Conservation (phyloP, 352 stramenopile species). For the Peronospora destructor region DNA sequence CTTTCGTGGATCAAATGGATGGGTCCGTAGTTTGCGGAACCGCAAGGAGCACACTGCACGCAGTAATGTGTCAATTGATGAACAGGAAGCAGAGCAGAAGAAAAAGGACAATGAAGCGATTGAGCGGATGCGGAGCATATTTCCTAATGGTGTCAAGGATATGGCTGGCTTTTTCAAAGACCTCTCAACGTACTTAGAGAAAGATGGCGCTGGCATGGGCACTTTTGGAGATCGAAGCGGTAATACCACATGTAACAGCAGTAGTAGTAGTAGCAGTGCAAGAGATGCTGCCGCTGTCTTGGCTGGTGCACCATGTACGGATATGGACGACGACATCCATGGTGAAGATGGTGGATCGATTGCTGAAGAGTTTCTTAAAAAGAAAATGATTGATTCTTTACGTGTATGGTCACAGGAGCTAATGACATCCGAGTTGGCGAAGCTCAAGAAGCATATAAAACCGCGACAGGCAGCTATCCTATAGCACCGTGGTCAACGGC, state of each 20-base stretch:
- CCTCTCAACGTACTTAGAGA: conserved; percentile 62
- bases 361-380: conserved; percentile 57
- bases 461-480: conserved; percentile 47
- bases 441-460: conserved; percentile 69
- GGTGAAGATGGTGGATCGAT: conserved; percentile 32
- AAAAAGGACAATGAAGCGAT: conserved; percentile 72
- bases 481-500: conserved; percentile 14
- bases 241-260: conserved; percentile 14
- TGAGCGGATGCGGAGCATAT: conserved; percentile 58
- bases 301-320: conserved; percentile 26
- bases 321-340: conserved; percentile 27
- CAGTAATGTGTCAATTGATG: conserved; percentile 43
- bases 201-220: conserved; percentile 30
- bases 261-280: conserved; percentile 12
- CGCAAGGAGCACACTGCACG: conserved; percentile 60
- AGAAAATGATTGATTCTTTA: conserved; percentile 72
- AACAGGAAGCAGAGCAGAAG: conserved; percentile 45
- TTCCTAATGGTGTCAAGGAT: conserved; percentile 69
- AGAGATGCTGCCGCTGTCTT: conserved; percentile 17
- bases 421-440: conserved; percentile 52
- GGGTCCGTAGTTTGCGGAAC: conserved; percentile 72
- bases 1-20: conserved; percentile 74
- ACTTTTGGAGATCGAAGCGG: conserved; percentile 15
- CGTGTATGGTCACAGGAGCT: conserved; percentile 67
- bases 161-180: conserved; percentile 72